phyloP scores from a whole-genome alignment of 352 stramenopile genomes.

The Ophiocytium majus region DNA sequence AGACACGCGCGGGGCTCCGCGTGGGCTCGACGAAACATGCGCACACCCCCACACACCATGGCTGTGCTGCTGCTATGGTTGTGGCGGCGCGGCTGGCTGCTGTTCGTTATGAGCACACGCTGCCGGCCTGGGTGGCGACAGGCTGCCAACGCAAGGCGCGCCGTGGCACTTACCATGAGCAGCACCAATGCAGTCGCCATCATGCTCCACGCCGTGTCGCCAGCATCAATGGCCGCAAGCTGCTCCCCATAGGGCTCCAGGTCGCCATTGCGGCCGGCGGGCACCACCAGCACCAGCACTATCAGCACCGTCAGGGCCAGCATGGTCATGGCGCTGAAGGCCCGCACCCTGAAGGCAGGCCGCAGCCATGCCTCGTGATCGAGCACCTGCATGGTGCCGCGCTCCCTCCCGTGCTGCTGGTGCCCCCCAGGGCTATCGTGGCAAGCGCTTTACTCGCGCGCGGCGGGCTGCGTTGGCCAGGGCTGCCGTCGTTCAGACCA shows the following conservation, averaged over 20 bases:
- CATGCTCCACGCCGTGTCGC: conserved; percentile 70
- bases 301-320: neutral
- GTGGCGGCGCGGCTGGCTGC: no score
- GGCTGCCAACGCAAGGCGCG: neutral
- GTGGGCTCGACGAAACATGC: no score
- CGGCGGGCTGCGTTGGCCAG: no score
- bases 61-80: no score
- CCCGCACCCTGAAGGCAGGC: neutral
- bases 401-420: no score
- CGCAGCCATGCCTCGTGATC: neutral
- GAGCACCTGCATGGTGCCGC: neutral
- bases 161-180: conserved; percentile 59
- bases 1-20: no score
- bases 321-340: neutral
- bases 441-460: no score
- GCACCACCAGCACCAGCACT: neutral
- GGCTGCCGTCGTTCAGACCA: no score
- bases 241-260: neutral
- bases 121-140: no score
- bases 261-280: neutral
- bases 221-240: conserved; percentile 26
- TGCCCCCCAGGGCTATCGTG: no score
- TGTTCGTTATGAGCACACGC: no score
- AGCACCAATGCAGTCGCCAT: conserved; percentile 64
- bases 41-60: no score